phyloP scores from a whole-genome alignment of 306 rosid genomes.

The Senna tora region DNA sequence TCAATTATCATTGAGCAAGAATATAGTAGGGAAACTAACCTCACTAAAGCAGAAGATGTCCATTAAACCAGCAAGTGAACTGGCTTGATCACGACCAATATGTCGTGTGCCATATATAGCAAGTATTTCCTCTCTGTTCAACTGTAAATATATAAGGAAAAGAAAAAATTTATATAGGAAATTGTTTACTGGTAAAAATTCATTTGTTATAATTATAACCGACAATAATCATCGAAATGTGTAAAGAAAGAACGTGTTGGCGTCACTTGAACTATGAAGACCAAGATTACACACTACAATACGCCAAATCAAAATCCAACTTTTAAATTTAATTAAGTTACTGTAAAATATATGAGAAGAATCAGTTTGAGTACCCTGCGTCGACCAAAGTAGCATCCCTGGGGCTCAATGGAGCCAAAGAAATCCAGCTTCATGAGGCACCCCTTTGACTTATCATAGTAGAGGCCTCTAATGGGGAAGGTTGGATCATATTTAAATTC shows the following conservation, averaged over 20 bases:
- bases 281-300: background rate
- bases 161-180: background rate
- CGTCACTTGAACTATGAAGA: too few relatives aligned
- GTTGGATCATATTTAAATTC: slow-evolving; percentile 72
- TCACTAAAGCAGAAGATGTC: slow-evolving; percentile 98
- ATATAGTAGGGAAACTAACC: slow-evolving; percentile 53
- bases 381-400: slow-evolving; percentile 90
- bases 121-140: slow-evolving; percentile 60
- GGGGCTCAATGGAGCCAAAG: slow-evolving; percentile 89
- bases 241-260: too few relatives aligned
- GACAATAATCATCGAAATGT: too few relatives aligned
- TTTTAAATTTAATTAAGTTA: too few relatives aligned
- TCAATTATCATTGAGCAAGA: slow-evolving; percentile 17
- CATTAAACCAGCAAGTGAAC: slow-evolving; percentile 87
- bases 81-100: slow-evolving; percentile 95
- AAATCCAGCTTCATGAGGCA: slow-evolving; percentile 91
- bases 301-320: too few relatives aligned
- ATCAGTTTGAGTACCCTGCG: slow-evolving; percentile 62
- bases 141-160: slow-evolving; percentile 50
- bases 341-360: too few relatives aligned
- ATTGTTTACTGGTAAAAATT: background rate
- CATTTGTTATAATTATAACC: too few relatives aligned
- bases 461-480: slow-evolving; percentile 93
- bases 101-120: slow-evolving; percentile 81
- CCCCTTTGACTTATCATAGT: slow-evolving; percentile 84